phyloP scores from a whole-genome alignment of 2,329 filamentous ascomycete species.

The Ophiocordyceps camponoti-leonardi region DNA sequence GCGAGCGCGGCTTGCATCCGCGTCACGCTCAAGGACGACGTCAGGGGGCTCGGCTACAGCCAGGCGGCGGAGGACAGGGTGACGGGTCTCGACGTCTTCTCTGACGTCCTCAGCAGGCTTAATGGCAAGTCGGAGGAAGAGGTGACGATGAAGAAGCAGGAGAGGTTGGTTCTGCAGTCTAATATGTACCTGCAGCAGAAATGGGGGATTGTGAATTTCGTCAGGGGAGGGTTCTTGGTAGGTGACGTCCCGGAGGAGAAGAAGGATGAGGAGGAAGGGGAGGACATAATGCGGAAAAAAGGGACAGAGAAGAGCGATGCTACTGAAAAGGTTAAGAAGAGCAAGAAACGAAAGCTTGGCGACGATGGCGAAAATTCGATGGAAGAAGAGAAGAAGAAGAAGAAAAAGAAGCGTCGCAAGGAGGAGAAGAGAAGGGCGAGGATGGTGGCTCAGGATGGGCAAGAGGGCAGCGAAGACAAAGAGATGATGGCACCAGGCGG shows the following conservation, averaged over 20 bases:
- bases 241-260: constrained; percentile 34
- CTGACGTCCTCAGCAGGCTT: constrained; percentile 68
- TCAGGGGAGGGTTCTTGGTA: constrained; percentile 60
- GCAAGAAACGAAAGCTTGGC: constrained; percentile 31
- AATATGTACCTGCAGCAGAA: constrained; percentile 57
- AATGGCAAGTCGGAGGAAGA: constrained; percentile 74
- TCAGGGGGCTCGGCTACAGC: constrained; percentile 73
- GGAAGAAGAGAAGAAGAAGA: no score
- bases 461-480: constrained; percentile 5
- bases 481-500: constrained; percentile 9
- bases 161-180: constrained; percentile 52
- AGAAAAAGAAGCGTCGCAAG: constrained; percentile 19
- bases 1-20: constrained; percentile 76
- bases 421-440: constrained; percentile 19
- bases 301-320: constrained; percentile 33
- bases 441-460: constrained; percentile 2
- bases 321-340: constrained; percentile 21
- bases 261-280: constrained; percentile 8
- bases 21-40: constrained; percentile 77
- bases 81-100: constrained; percentile 75
- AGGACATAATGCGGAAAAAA: constrained; percentile 19
- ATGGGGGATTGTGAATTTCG: constrained; percentile 71
- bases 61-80: constrained; percentile 57
- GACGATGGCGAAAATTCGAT: constrained; percentile 6
- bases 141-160: constrained; percentile 51